These are phyloP conservation scores for Dactylonectria estremocensis DNA, from an alignment of 2,329 filamentous ascomycete genomes.

Conservation along the genomic window DNA sequence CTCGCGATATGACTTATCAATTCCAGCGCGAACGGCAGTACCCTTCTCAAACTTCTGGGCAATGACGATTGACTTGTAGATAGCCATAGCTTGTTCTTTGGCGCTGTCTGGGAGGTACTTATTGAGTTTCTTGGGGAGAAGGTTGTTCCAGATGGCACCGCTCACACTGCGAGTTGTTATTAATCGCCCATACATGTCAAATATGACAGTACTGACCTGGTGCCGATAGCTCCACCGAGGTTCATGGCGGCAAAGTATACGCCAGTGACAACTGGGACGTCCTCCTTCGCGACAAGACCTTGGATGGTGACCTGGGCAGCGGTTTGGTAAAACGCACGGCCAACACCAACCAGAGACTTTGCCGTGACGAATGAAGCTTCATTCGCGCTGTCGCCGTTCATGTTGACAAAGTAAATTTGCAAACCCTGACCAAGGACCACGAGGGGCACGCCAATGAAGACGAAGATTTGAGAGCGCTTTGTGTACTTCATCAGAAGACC, in stretches of 20 bases:
- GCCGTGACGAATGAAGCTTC: slow-evolving; percentile 54
- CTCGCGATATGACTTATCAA: slow-evolving; percentile 47
- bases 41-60: slow-evolving; percentile 46
- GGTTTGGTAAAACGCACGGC: slow-evolving; percentile 52
- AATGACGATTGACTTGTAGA: slow-evolving; percentile 50
- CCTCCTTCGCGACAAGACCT: slow-evolving; percentile 52
- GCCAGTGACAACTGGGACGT: slow-evolving; percentile 55
- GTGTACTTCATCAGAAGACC: slow-evolving; percentile 56
- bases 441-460: slow-evolving; percentile 49
- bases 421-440: slow-evolving; percentile 54
- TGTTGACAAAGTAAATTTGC: slow-evolving; percentile 50
- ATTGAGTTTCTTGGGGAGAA: slow-evolving; percentile 47
- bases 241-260: slow-evolving; percentile 56
- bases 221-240: slow-evolving; percentile 50
- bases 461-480: slow-evolving; percentile 52
- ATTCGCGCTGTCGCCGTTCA: slow-evolving; percentile 44
- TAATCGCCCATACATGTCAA: accelerated
- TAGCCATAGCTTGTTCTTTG: slow-evolving; percentile 42
- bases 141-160: slow-evolving; percentile 55
- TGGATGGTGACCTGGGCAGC: slow-evolving; percentile 50
- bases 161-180: slow-evolving; percentile 47
- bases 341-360: slow-evolving; percentile 54
- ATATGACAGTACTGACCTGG: slow-evolving; percentile 34
- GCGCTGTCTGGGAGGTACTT: slow-evolving; percentile 41
- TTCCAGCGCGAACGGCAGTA: slow-evolving; percentile 39